Conservation (phyloP, 164 flowering plant genomes). For the Stephania japonica region DNA sequence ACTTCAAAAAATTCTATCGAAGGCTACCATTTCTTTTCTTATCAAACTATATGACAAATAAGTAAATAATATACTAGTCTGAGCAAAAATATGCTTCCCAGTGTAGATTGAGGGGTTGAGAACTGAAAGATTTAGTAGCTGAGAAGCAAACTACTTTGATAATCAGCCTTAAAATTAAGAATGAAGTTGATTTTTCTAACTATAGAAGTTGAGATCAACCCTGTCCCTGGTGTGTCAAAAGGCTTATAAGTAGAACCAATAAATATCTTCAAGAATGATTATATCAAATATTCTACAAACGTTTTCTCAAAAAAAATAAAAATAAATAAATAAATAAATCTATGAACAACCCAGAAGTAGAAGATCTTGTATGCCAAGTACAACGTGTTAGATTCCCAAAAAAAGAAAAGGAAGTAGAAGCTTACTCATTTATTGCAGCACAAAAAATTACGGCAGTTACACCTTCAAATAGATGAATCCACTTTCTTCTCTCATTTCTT, state of each 20-base stretch:
- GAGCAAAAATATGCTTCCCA: too few species aligned
- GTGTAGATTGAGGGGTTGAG: not conserved
- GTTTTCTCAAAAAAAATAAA: too few species aligned
- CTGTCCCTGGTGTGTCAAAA: not conserved
- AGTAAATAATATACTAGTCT: too few species aligned
- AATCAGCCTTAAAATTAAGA: not conserved
- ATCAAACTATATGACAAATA: too few species aligned
- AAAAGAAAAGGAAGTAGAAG: slow-evolving; percentile 2
- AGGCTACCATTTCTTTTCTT: too few species aligned
- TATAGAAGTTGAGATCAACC: not conserved
- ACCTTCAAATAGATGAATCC: slow-evolving; percentile 99
- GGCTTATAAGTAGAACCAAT: not conserved
- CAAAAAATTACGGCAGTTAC: slow-evolving; percentile 95
- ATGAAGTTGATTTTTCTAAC: not conserved
- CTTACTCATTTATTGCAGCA: slow-evolving; percentile 99
- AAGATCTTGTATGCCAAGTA: not conserved
- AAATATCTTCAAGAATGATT: not conserved
- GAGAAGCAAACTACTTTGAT: not conserved
- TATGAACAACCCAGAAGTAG: not conserved
- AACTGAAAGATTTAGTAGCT: not conserved
- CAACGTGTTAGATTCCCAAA: not conserved
- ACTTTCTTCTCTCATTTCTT: slow-evolving; percentile 97
- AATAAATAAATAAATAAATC: too few species aligned
- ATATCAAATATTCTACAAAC: not conserved
- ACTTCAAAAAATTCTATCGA: too few species aligned